These are phyloP conservation scores for Exobasidium cylindrosporum DNA, from an alignment of 1,284 basidiomycete species.

Conservation along the genomic window DNA sequence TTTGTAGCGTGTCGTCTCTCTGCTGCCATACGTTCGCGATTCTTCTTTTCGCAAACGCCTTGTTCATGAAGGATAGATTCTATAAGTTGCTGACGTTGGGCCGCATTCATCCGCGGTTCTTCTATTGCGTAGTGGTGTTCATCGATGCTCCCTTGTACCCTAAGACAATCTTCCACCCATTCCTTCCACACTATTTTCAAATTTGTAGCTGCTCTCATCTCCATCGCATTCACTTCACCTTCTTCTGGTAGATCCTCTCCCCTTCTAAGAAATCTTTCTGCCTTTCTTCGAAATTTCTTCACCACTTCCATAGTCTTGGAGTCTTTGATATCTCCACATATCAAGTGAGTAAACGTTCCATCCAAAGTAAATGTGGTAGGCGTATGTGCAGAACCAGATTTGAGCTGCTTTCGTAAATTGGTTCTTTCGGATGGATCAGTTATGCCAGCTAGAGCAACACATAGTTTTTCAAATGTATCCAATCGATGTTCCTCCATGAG, in stretches of 20 bases:
- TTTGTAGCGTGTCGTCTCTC: neutral
- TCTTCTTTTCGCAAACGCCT: neutral
- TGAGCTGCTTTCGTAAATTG: slow-evolving; percentile 14
- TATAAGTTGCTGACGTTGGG: neutral
- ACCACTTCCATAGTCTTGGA: slow-evolving; percentile 57
- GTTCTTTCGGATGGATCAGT: slow-evolving; percentile 14
- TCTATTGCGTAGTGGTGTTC: slow-evolving; percentile 39
- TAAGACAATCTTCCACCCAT: slow-evolving; percentile 77
- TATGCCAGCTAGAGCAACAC: slow-evolving; percentile 30
- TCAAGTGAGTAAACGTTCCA: slow-evolving; percentile 57
- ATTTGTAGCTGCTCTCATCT: slow-evolving; percentile 60
- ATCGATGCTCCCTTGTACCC: slow-evolving; percentile 62
- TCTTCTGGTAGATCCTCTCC: slow-evolving; percentile 3
- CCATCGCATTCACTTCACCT: neutral
- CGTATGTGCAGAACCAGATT: slow-evolving; percentile 14
- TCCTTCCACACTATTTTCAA: slow-evolving; percentile 76
- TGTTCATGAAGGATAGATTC: neutral
- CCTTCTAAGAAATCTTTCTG: slow-evolving; percentile 14
- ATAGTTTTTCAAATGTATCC: slow-evolving; percentile 64
- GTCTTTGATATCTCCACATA: slow-evolving; percentile 62
- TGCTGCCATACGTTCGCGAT: neutral
- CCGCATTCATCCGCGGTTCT: slow-evolving; percentile 1
- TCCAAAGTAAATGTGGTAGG: slow-evolving; percentile 57
- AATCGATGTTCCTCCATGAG: slow-evolving; percentile 64
- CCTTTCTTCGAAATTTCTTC: slow-evolving; percentile 26